Base-by-base conservation (phyloP, 805 yeast species). In the Candida dendrica region DNA sequence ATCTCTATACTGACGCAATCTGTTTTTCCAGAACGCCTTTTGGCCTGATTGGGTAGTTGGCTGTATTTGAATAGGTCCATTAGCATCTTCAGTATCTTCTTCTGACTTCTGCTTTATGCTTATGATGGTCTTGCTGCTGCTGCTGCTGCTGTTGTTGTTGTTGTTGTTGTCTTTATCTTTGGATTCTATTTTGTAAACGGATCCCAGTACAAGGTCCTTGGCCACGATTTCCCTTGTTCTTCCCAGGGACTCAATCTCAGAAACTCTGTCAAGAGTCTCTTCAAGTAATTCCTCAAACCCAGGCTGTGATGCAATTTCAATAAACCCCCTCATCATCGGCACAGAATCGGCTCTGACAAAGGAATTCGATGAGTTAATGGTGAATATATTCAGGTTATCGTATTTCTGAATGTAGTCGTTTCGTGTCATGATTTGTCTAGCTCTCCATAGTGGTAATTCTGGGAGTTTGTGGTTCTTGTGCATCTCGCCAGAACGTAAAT, bases 271-370 rank as follows among this genome's bases (percentile, higher is more conserved):
- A 9, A 76, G 61, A 0, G 91, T 81, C 39, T 81, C 84, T 15
- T 74, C 71, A 24, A 86, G 61, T 18, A 85, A 62, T 43, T 79
- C 73, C 36, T 82, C 80, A 49, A 86, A 86, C 8, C 82, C 84
- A 1, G 86, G 84, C 60, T 77, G 79, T 3, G 75, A 64, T 2
- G 81, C 81, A 40, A 86, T 82, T 55, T 86, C 95, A 45, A 84
- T 77, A 57, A 86, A 86, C 5, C 91, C 95, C 50, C 90, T 72
- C 95, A 86, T 84, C 95, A 86, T 85, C 1, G 91, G 90, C 3
- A 84, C 83, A 8, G 87, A 79, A 58, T 86, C 95, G 0, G 95
- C 91, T 30, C 84, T 66, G 3, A 86, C 95, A 40, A 74, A 66
- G 0, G 87, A 78, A 43, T 75, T 72, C 6, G 53, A 47, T 1